Evolutionary conservation across 768 basidiomycete genomes (phyloP).

Genomic region (Suillus subaureus): DNA sequence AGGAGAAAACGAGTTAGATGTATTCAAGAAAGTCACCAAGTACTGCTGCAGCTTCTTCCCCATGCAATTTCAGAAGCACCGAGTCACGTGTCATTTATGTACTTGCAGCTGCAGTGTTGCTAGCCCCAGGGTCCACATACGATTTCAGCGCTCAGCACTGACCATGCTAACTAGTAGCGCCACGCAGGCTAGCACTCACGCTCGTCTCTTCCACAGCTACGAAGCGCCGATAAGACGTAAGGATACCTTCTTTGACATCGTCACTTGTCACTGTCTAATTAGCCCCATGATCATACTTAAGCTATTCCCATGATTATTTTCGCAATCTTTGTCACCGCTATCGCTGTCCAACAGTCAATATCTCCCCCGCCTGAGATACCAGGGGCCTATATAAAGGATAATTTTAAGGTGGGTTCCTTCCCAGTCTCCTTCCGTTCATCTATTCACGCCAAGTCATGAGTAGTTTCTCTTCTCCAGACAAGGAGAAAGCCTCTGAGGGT

Average conservation of each 20-base stretch:
- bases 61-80: background rate
- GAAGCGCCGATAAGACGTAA: background rate
- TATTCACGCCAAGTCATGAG: background rate
- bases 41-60: background rate
- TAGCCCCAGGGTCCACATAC: background rate
- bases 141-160: background rate
- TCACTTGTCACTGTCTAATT: background rate
- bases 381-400: conserved; percentile 38
- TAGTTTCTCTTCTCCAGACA: background rate
- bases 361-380: background rate
- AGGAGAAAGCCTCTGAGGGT: background rate
- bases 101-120: background rate
- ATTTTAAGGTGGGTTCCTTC: conserved; percentile 9
- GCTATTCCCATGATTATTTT: conserved; percentile 7
- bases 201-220: background rate
- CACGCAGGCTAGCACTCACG: background rate
- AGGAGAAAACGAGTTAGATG: background rate
- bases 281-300: background rate
- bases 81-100: background rate
- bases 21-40: background rate
- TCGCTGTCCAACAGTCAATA: background rate
- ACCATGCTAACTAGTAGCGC: background rate
- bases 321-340: background rate
- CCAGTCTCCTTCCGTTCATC: background rate
- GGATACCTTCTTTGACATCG: background rate